Evolutionary conservation across 2,329 filamentous ascomycete species (phyloP).

Genomic region (Epichloe sylvatica): DNA sequence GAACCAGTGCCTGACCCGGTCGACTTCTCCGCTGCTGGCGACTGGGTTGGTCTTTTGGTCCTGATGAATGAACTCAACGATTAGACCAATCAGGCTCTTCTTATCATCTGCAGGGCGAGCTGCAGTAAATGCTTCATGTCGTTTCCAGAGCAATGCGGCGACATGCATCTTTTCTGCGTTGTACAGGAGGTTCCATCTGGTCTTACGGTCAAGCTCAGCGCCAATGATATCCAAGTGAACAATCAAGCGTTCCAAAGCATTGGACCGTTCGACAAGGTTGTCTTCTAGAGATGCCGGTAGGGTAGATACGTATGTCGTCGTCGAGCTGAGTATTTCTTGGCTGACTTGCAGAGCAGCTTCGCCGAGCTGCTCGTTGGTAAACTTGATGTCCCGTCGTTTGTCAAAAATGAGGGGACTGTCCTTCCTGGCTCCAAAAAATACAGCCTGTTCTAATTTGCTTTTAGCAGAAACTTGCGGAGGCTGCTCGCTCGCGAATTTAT

Average conservation of each 20-base stretch:
- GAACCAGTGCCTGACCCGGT: slow-evolving; percentile 77
- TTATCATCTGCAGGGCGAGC: slow-evolving; percentile 45
- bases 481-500: slow-evolving; percentile 43
- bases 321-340: slow-evolving; percentile 65
- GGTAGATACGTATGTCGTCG: slow-evolving; percentile 58
- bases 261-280: slow-evolving; percentile 59
- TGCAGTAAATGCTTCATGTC: slow-evolving; percentile 56
- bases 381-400: slow-evolving; percentile 50
- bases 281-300: slow-evolving; percentile 65
- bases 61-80: slow-evolving; percentile 63
- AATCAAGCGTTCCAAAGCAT: slow-evolving; percentile 63
- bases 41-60: slow-evolving; percentile 58
- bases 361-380: slow-evolving; percentile 56
- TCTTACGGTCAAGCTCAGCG: slow-evolving; percentile 48
- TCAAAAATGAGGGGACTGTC: slow-evolving; percentile 83
- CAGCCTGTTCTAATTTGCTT: slow-evolving; percentile 83
- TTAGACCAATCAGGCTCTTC: slow-evolving; percentile 57
- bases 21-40: slow-evolving; percentile 53
- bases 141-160: slow-evolving; percentile 64
- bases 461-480: slow-evolving; percentile 61
- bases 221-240: slow-evolving; percentile 54
- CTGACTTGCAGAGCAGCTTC: slow-evolving; percentile 67
- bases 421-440: slow-evolving; percentile 81
- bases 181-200: slow-evolving; percentile 71
- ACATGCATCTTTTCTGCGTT: slow-evolving; percentile 83